phyloP scores from a whole-genome alignment of 768 basidiomycete species.

The Mrakia hoshinonis region DNA sequence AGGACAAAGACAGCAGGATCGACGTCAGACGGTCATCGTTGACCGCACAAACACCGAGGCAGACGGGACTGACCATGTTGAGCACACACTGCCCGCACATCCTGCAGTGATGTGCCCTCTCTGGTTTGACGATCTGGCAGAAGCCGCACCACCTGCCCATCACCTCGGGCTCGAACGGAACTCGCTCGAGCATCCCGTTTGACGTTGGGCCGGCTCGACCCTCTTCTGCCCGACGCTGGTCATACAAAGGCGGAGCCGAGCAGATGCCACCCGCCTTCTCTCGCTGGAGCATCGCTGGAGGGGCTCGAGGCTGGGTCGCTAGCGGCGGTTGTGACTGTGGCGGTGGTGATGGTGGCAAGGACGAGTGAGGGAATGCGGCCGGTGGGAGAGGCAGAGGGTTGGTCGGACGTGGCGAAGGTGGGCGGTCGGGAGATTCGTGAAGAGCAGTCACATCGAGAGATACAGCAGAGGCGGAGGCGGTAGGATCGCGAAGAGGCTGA shows the following conservation, averaged over 20 bases:
- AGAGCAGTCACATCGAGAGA: background rate
- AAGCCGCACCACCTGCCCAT: constrained; percentile 15
- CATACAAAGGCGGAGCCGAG: background rate
- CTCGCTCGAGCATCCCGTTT: background rate
- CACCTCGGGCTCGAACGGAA: constrained; percentile 13
- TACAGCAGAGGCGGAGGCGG: background rate
- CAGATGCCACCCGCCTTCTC: background rate
- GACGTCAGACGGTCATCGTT: background rate
- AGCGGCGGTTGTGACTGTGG: background rate
- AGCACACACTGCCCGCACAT: constrained; percentile 16
- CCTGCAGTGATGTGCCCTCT: constrained; percentile 20
- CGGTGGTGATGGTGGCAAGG: background rate
- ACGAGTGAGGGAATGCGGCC: background rate
- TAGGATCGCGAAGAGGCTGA: background rate
- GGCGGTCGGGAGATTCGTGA: background rate
- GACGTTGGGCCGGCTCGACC: background rate
- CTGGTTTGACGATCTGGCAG: constrained; percentile 11
- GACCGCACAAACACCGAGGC: background rate
- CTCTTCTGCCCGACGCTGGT: background rate
- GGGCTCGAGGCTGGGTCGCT: background rate
- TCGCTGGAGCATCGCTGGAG: too few species aligned
- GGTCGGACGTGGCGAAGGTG: constrained; percentile 1
- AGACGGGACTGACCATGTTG: background rate
- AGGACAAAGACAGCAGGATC: background rate
- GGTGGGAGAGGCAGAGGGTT: background rate